Conservation (phyloP, 1,284 basidiomycete genomes). For the Takashimella tepidaria region DNA sequence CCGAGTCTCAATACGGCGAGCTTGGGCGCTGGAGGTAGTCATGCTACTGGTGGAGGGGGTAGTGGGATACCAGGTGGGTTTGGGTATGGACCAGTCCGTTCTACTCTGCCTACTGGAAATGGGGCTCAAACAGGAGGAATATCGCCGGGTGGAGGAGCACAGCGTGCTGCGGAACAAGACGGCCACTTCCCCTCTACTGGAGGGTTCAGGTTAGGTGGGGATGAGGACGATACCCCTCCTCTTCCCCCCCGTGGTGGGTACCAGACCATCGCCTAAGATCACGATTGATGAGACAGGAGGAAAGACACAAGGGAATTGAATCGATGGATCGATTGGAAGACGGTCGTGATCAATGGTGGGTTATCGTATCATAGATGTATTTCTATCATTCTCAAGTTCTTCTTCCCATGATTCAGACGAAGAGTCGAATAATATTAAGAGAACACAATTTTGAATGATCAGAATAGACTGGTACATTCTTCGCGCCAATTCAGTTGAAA, state of each 20-base stretch:
- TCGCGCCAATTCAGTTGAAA: too few species aligned
- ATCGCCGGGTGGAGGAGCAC: neutral
- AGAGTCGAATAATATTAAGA: too few species aligned
- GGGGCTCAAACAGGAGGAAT: neutral
- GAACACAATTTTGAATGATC: too few species aligned
- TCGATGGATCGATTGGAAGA: too few species aligned
- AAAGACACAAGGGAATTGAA: too few species aligned
- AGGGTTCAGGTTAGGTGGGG: slow-evolving; percentile 33
- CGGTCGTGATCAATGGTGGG: too few species aligned
- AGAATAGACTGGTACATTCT: too few species aligned
- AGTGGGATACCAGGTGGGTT: slow-evolving; percentile 1
- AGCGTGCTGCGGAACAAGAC: neutral
- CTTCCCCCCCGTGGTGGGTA: slow-evolving; percentile 30
- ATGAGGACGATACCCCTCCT: slow-evolving; percentile 17
- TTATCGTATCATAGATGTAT: too few species aligned
- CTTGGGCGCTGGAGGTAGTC: neutral
- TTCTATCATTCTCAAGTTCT: too few species aligned
- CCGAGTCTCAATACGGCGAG: too few species aligned
- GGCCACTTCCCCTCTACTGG: slow-evolving; percentile 24
- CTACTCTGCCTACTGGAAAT: neutral
- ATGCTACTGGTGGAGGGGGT: neutral
- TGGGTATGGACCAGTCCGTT: slow-evolving; percentile 1
- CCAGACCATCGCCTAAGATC: slow-evolving; percentile 25
- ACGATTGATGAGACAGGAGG: too few species aligned
- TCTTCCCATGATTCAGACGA: too few species aligned